Evolutionary conservation across 805 yeast genomes (phyloP).

Genomic region (Zygoascus flipseniorum): DNA sequence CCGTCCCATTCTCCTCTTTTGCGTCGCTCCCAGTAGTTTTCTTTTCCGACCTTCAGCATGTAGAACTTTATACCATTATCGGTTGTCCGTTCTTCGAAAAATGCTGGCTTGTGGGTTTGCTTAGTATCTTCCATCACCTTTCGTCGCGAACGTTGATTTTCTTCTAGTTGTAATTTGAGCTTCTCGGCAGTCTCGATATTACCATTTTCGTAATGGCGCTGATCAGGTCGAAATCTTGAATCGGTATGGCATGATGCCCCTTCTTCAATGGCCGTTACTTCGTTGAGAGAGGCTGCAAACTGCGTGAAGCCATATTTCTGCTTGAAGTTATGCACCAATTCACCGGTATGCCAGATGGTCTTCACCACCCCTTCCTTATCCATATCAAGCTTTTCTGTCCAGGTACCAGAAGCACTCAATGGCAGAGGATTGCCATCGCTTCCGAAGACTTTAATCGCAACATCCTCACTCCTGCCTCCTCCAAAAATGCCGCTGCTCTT

Average conservation of each 20-base stretch:
- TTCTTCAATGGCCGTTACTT: slow-evolving; percentile 63
- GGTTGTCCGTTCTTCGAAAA: slow-evolving; percentile 45
- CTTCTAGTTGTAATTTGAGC: slow-evolving; percentile 62
- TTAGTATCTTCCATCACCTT: slow-evolving; percentile 42
- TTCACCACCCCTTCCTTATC: slow-evolving; percentile 11
- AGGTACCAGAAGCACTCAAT: slow-evolving; percentile 47
- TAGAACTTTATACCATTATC: slow-evolving; percentile 36
- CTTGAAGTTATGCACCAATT: slow-evolving; percentile 47
- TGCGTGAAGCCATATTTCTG: slow-evolving; percentile 78
- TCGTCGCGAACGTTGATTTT: slow-evolving; percentile 71
- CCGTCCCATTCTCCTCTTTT: slow-evolving; percentile 31
- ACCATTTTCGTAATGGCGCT: slow-evolving; percentile 61
- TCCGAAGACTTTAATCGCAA: slow-evolving; percentile 28
- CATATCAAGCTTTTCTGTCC: slow-evolving; percentile 61
- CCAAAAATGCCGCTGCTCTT: slow-evolving; percentile 80
- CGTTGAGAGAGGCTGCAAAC: slow-evolving; percentile 75
- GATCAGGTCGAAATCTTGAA: slow-evolving; percentile 84
- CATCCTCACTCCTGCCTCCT: slow-evolving; percentile 61
- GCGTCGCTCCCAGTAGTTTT: slow-evolving; percentile 72
- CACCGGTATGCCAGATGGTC: slow-evolving; percentile 63
- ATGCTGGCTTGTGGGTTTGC: slow-evolving; percentile 46
- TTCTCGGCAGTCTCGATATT: slow-evolving; percentile 63
- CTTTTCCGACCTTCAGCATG: slow-evolving; percentile 47
- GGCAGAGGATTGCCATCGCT: slow-evolving; percentile 25
- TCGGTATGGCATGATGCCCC: slow-evolving; percentile 72